Base-by-base conservation (phyloP, 2,329 filamentous ascomycete genomes). In the Myriosclerotinia duriaeana region DNA sequence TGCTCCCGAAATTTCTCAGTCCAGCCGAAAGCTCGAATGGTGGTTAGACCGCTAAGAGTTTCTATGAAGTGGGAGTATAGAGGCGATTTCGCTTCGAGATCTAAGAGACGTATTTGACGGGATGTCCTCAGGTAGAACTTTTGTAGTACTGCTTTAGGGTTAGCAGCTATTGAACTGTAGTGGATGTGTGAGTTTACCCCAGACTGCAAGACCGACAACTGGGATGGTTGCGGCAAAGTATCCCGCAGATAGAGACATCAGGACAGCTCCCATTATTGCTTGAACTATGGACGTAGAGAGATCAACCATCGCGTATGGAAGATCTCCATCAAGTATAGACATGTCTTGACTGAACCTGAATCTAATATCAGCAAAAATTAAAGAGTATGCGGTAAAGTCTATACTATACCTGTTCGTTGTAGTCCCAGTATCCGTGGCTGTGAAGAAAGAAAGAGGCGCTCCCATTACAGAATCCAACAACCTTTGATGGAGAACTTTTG, bases 51-150 rank as follows among this genome's bases (percentile, higher is more conserved):
- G 40, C 74, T 76, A 2, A 83, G 76, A 15, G 78, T 78, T 70
- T 83, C 82, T 6, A 78, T 77, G 66, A 84, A 83, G 62, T 82
- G 77, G 0, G 82, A 80, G 69, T 80, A 83, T 0, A 84, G 74
- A 2, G 82, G 82, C 0, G 79, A 77, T 66, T 75, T 75, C 0
- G 72, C 68, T 71, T 84, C 82, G 20, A 84, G 74, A 55, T 84
- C 82, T 44, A 84, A 74, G 50, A 81, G 76, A 67, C 82, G 79
- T n/a, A 84, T 72, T 70, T 84, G 82, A 2, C 82, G 78, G 2
- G 80, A 83, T 6, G 82, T 84, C 15, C 81, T 76, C 8, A 84
- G 14, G 79, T 76, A 84, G 64, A 79, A 76, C 53, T 79, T 80
- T 68, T 82, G 81, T 5, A 74, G 44, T 22, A 71, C 65, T 66